Evolutionary conservation across 805 yeast species (phyloP).

Genomic region (Metschnikowia lunata): DNA sequence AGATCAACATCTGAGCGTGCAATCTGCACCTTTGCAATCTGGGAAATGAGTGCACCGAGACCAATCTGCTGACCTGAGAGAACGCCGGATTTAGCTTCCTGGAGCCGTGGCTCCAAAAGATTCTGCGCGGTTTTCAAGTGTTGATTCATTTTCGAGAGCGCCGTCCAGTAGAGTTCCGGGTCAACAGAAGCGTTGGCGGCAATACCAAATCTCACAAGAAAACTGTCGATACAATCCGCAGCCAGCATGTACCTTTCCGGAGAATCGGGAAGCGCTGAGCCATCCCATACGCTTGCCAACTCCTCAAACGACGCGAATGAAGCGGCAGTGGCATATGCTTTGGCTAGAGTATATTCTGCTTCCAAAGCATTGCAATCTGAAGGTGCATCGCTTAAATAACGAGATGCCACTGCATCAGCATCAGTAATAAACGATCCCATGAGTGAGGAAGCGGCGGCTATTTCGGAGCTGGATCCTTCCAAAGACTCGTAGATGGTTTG

Average conservation of each 20-base stretch:
- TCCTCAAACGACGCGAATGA: slow-evolving; percentile 16
- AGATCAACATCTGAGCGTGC: slow-evolving; percentile 51
- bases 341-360: slow-evolving; percentile 22
- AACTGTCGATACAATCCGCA: slow-evolving; percentile 41
- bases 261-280: slow-evolving; percentile 20
- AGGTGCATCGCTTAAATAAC: slow-evolving; percentile 17
- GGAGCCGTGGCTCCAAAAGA: slow-evolving; percentile 16
- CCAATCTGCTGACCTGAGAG: slow-evolving; percentile 17
- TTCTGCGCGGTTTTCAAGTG: slow-evolving; percentile 39
- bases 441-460: slow-evolving; percentile 7
- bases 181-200: slow-evolving; percentile 7
- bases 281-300: slow-evolving; percentile 33
- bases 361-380: slow-evolving; percentile 18
- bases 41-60: slow-evolving; percentile 30
- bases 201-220: slow-evolving; percentile 34
- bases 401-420: slow-evolving; percentile 19
- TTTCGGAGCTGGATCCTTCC: neutral
- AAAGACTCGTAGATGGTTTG: slow-evolving; percentile 29
- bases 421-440: slow-evolving; percentile 19
- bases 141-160: slow-evolving; percentile 34
- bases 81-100: neutral
- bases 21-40: slow-evolving; percentile 41
- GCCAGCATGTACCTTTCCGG: slow-evolving; percentile 40
- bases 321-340: slow-evolving; percentile 16
- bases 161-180: slow-evolving; percentile 33